Percentiles rank a stretch among this genome's conserved stretches.
Conservation (phyloP, 78 protist genomes). For the Pigoraptor vietnamica region DNA sequence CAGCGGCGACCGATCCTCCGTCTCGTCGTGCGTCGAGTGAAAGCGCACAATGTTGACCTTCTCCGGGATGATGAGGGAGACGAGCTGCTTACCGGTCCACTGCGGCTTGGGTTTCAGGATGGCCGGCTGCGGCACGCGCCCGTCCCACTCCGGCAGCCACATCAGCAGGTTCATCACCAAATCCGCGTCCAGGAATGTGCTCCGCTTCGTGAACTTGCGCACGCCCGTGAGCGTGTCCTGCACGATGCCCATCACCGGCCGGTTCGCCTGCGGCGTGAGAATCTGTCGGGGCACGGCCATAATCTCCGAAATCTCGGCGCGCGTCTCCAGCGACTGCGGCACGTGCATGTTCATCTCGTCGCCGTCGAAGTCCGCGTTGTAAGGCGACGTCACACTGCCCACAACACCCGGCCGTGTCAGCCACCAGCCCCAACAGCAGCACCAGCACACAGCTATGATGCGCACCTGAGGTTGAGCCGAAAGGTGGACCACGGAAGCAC, state of each 20-base stretch:
- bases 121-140: slow-evolving; percentile 95
- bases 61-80: slow-evolving; percentile 80
- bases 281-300: slow-evolving; percentile 97
- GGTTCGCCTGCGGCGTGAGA: slow-evolving; percentile 94
- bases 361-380: slow-evolving; percentile 99
- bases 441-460: no score
- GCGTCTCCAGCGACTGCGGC: slow-evolving; percentile 88
- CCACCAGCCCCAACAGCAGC: no score
- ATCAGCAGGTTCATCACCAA: slow-evolving; percentile 86
- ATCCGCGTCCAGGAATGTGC: slow-evolving; percentile 82
- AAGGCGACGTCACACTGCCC: slow-evolving; percentile 90
- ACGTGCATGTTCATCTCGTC: slow-evolving; percentile 99
- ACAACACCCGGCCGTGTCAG: no score
- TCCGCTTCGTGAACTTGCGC: slow-evolving; percentile 80
- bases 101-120: slow-evolving; percentile 94
- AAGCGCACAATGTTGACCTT: slow-evolving; percentile 41
- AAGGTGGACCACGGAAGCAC: slow-evolving; percentile 97
- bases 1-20: slow-evolving; percentile 34
- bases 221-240: slow-evolving; percentile 95
- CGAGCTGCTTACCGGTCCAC: slow-evolving; percentile 99
- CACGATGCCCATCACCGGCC: slow-evolving; percentile 99
- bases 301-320: slow-evolving; percentile 89
- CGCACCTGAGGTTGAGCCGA: slow-evolving; percentile 90
- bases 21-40: slow-evolving; percentile 19
- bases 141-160: slow-evolving; percentile 89